A percentile compares a stretch with the other conserved stretches of the same genome.
These are phyloP conservation scores for Colletotrichum endophyticum DNA, from an alignment of 2,329 filamentous ascomycete genomes.

Conservation along the genomic window DNA sequence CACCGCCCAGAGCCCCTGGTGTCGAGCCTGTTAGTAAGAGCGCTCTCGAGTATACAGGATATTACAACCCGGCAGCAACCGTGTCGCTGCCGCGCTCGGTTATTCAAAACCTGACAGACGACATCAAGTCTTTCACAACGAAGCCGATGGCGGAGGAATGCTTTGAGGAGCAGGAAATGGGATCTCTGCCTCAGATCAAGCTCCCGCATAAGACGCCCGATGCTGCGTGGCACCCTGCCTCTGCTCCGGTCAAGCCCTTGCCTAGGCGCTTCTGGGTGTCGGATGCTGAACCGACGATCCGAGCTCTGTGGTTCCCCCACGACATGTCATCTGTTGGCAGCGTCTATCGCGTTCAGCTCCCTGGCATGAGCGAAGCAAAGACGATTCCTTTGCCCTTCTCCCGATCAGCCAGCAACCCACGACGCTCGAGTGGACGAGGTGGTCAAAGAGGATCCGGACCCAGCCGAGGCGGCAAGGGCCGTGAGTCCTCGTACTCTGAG, in stretches of 20 bases:
- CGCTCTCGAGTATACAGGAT: slow-evolving; percentile 61
- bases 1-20: slow-evolving; percentile 61
- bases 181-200: slow-evolving; percentile 73
- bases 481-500: slow-evolving; percentile 21
- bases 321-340: slow-evolving; percentile 23
- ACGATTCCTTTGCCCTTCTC: slow-evolving; percentile 41
- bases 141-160: slow-evolving; percentile 80
- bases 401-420: slow-evolving; percentile 34
- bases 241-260: slow-evolving; percentile 58
- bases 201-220: slow-evolving; percentile 69
- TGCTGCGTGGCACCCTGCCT: slow-evolving; percentile 66
- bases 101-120: not conserved
- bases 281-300: slow-evolving; percentile 38
- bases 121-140: slow-evolving; percentile 48
- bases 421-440: slow-evolving; percentile 26
- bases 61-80: slow-evolving; percentile 59
- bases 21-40: slow-evolving; percentile 73
- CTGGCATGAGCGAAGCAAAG: slow-evolving; percentile 43
- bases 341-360: slow-evolving; percentile 40
- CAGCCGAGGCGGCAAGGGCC: slow-evolving; percentile 23
- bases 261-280: slow-evolving; percentile 54
- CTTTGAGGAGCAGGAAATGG: slow-evolving; percentile 82
- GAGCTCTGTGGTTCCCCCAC: slow-evolving; percentile 26
- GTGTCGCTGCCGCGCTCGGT: slow-evolving; percentile 66
- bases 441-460: slow-evolving; percentile 19